Evolutionary conservation across 176 grass and related monocot species (phyloP), one percentile per base, ranked within the genome.

Genomic region (Saccharum officinarum): DNA sequence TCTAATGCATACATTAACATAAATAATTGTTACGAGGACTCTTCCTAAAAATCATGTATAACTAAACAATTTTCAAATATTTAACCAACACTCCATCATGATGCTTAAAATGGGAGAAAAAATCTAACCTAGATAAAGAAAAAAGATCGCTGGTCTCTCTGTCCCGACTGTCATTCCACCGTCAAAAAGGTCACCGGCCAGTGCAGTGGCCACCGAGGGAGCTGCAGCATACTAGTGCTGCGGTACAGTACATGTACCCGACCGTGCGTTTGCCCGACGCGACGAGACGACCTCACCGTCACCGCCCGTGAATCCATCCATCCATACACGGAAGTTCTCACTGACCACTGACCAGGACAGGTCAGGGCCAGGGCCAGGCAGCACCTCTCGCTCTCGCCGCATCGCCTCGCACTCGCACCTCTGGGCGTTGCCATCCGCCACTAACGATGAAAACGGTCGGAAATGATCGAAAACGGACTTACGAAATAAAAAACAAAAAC

Each of bases 311-410:
- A 49, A 49, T 49, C 14, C 13, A 49, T 49, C 46, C 49, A 17
- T 17, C 46, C 46, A 49, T 46, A 54, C 50, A 54, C 45, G 45
- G 45, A 14, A 50, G 49, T 73, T 75, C 81, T 26, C 60, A 66
- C n/a, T 72, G 17, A 59, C 76, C 14, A 50, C 25, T 30, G 26
- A 74, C 71, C 49, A 45, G 8, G 87, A 85, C 82, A 85, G 87
- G 76, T 76, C 77, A 85, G 55, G 77, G 23, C 22, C 77, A 85
- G 55, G 77, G 23, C 22, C 20, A n/a, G 45, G 31, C 45, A 20
- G 45, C 69, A 66, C 28, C 23, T 26, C 57, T 61, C 57, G 22
- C 23, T 63, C 23, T 28, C 60, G 50, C 50, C 50, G 17, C 57
- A 61, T n/a, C 57, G 11, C 25, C 61, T 64, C 61, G 23, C 61